phyloP scores from a whole-genome alignment of 192 early-diverging fungal species.

The Coemansia sp. region DNA sequence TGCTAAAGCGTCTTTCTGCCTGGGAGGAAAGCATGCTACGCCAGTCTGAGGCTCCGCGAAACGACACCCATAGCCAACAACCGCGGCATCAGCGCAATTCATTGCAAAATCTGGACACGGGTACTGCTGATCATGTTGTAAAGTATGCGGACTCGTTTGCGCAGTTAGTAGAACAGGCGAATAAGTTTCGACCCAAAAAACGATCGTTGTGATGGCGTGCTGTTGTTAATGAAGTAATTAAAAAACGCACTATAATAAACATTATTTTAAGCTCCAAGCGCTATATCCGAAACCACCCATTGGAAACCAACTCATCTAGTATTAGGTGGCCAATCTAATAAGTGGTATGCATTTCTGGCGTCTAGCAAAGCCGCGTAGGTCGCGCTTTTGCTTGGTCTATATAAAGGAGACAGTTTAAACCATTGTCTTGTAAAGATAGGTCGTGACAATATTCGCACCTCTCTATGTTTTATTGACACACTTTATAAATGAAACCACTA shows the following conservation, averaged over 20 bases:
- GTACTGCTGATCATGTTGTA: conserved; percentile 23
- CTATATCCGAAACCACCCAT: too few relatives aligned
- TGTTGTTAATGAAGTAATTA: too few relatives aligned
- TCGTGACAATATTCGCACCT: too few relatives aligned
- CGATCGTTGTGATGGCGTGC: too few relatives aligned
- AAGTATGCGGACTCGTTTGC: conserved; percentile 48
- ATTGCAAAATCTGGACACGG: neutral
- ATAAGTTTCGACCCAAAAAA: neutral
- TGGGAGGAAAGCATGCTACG: conserved; percentile 39
- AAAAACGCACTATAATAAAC: too few relatives aligned
- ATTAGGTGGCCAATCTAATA: too few relatives aligned
- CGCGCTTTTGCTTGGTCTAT: too few relatives aligned
- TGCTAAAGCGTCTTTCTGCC: conserved; percentile 28
- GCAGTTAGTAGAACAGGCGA: conserved; percentile 31
- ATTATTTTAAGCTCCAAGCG: too few relatives aligned
- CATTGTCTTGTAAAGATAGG: neutral
- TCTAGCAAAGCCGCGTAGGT: too few relatives aligned
- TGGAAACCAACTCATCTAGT: too few relatives aligned
- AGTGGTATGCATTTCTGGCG: too few relatives aligned
- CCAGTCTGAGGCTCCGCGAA: conserved; percentile 8
- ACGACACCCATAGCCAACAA: neutral
- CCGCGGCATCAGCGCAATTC: neutral
- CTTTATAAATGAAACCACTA: neutral
- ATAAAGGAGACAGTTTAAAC: neutral
- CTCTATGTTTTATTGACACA: too few relatives aligned